Conservation (phyloP, 371 early-diverging fungal genomes). For the Coemansia sp. region DNA sequence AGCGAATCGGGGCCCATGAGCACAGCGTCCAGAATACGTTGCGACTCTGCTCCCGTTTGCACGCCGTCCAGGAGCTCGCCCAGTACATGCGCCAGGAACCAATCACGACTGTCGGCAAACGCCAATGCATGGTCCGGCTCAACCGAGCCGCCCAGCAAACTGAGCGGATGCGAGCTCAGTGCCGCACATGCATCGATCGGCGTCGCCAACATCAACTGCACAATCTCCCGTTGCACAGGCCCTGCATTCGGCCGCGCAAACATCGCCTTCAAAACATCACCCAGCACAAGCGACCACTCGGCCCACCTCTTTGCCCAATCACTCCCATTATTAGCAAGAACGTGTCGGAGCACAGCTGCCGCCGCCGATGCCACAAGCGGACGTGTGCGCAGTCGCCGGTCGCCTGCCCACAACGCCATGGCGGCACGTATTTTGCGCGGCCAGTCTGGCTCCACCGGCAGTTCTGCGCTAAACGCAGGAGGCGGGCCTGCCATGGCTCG, state of each 20-base stretch:
- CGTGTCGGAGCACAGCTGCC: conserved; percentile 6
- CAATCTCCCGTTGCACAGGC: conserved; percentile 14
- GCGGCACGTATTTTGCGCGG: conserved; percentile 20
- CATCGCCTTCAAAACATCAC: conserved; percentile 7
- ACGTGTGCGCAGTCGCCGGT: conserved; percentile 16
- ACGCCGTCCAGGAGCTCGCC: conserved; percentile 13
- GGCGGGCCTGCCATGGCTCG: conserved; percentile 1
- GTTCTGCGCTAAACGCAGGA: conserved; percentile 22
- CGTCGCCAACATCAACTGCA: conserved; percentile 21
- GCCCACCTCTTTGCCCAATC: conserved; percentile 32
- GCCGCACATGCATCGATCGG: neutral
- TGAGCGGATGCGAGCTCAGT: conserved; percentile 21
- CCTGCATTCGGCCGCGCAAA: conserved; percentile 11
- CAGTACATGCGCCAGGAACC: conserved; percentile 43
- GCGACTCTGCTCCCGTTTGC: conserved; percentile 9
- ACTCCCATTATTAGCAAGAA: conserved; percentile 14
- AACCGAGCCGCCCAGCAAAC: conserved; percentile 15
- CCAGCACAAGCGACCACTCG: conserved; percentile 26
- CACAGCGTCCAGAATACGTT: conserved; percentile 18
- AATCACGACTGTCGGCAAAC: conserved; percentile 42
- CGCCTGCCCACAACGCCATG: conserved; percentile 32
- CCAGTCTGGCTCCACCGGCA: conserved; percentile 49
- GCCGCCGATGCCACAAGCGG: conserved; percentile 11
- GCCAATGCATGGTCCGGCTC: conserved; percentile 12
- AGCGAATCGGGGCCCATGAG: conserved; percentile 24